phyloP scores from a whole-genome alignment of 257 asterid species.

The Ilex asprella region DNA sequence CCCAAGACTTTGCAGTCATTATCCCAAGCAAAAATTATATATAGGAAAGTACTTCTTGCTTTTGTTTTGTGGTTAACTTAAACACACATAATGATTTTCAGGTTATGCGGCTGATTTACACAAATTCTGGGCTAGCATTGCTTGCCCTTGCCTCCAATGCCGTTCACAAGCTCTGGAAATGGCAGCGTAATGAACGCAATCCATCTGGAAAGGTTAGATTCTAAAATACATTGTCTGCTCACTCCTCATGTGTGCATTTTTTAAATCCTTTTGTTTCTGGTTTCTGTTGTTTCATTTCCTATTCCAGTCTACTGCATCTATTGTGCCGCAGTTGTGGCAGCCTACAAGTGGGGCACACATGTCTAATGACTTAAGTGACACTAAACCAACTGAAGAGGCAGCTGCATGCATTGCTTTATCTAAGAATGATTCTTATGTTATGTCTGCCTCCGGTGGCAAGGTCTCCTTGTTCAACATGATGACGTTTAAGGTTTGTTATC shows the following conservation, averaged over 20 bases:
- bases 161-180: constrained; percentile 94
- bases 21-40: too few species aligned
- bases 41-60: neutral
- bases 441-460: constrained; percentile 99
- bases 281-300: constrained; percentile 15
- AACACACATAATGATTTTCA: constrained; percentile 18
- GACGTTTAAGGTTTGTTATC: constrained; percentile 74
- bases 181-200: constrained; percentile 93
- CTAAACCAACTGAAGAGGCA: constrained; percentile 69
- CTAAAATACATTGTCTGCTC: neutral
- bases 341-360: constrained; percentile 74
- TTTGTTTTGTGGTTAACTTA: constrained; percentile 6
- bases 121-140: constrained; percentile 78
- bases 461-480: constrained; percentile 96
- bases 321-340: constrained; percentile 87
- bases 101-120: constrained; percentile 80
- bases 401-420: constrained; percentile 92
- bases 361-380: constrained; percentile 76
- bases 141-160: constrained; percentile 87
- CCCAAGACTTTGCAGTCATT: too few species aligned
- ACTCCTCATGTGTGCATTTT: neutral
- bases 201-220: constrained; percentile 71
- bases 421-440: constrained; percentile 93
- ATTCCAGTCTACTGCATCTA: constrained; percentile 74
- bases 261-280: constrained; percentile 2